A percentile compares a stretch with the other conserved stretches of the same genome.
These are phyloP conservation scores for Ceratobasidium sp. DNA, from an alignment of 1,284 basidiomycete genomes.

Conservation along the genomic window DNA sequence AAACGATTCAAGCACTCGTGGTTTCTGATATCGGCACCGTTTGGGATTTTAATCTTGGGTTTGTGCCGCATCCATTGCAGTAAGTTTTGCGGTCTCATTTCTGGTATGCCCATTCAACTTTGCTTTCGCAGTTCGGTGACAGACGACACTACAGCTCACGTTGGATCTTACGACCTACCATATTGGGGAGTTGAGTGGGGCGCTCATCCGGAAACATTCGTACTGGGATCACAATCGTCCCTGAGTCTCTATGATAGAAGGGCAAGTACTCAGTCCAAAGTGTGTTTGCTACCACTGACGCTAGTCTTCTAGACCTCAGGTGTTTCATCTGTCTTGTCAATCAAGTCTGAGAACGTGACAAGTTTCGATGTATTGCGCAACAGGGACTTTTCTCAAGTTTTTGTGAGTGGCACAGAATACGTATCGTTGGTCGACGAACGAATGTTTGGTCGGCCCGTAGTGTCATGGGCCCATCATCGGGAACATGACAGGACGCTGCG, in stretches of 20 bases:
- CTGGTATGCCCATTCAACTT: not conserved
- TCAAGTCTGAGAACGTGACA: not conserved
- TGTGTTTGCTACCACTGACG: not conserved
- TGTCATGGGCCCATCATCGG: conserved; percentile 29
- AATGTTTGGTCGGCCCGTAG: conserved; percentile 17
- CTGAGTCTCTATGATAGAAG: conserved; percentile 22
- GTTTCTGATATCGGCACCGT: conserved; percentile 26
- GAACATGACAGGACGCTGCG: conserved; percentile 12
- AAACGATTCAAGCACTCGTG: not conserved
- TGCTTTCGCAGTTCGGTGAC: not conserved
- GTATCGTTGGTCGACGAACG: conserved; percentile 29
- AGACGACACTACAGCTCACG: conserved; percentile 4
- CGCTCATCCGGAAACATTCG: conserved; percentile 17
- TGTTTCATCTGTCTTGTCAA: not conserved
- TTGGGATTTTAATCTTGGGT: conserved; percentile 10
- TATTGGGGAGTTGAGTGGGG: conserved; percentile 28
- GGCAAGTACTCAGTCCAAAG: not conserved
- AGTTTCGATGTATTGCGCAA: conserved; percentile 20
- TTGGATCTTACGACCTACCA: conserved; percentile 24
- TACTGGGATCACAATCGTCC: conserved; percentile 12
- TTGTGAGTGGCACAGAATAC: conserved; percentile 16
- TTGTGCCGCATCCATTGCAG: not conserved
- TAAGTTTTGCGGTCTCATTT: not conserved
- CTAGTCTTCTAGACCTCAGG: not conserved
- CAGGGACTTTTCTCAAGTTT: not conserved